These are phyloP conservation scores for Ustilago curta DNA, from an alignment of 1,284 basidiomycete genomes.

Conservation along the genomic window DNA sequence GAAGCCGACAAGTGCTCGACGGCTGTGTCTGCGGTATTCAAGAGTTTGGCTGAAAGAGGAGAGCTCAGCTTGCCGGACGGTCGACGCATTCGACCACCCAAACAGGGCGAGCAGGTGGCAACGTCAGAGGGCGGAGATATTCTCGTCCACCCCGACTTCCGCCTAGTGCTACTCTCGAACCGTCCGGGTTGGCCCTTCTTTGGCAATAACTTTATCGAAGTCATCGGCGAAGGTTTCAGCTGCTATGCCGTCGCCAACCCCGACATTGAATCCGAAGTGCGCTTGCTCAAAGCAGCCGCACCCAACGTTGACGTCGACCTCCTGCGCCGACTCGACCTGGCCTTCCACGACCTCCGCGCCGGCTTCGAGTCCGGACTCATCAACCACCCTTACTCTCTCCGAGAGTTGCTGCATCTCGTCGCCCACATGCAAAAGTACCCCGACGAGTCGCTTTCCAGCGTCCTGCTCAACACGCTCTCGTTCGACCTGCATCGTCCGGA, in stretches of 20 bases:
- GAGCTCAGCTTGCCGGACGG: constrained; percentile 69
- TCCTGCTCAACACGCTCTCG: constrained; percentile 69
- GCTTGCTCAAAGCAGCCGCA: constrained; percentile 67
- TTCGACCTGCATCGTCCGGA: constrained; percentile 70
- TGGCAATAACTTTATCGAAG: constrained; percentile 68
- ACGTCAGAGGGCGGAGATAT: constrained; percentile 41
- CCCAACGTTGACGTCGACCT: constrained; percentile 59
- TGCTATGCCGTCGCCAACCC: constrained; percentile 69
- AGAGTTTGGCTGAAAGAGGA: constrained; percentile 68
- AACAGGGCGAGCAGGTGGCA: constrained; percentile 8
- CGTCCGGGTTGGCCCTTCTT: constrained; percentile 69
- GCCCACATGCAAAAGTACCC: constrained; percentile 69
- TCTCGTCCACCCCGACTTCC: constrained; percentile 68
- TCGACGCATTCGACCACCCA: constrained; percentile 58
- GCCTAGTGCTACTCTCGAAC: constrained; percentile 70
- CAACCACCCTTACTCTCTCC: constrained; percentile 69
- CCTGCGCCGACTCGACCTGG: constrained; percentile 64
- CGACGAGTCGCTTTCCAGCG: constrained; percentile 64
- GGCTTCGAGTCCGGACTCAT: constrained; percentile 67
- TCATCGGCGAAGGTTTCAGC: constrained; percentile 69
- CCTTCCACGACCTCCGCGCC: constrained; percentile 69
- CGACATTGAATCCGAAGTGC: constrained; percentile 66
- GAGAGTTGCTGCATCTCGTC: constrained; percentile 69
- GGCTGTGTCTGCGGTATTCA: constrained; percentile 69
- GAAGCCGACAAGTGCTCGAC: constrained; percentile 70